phyloP scores from a whole-genome alignment of 2,329 filamentous ascomycete genomes.

The Cladobotryum mycophilum region DNA sequence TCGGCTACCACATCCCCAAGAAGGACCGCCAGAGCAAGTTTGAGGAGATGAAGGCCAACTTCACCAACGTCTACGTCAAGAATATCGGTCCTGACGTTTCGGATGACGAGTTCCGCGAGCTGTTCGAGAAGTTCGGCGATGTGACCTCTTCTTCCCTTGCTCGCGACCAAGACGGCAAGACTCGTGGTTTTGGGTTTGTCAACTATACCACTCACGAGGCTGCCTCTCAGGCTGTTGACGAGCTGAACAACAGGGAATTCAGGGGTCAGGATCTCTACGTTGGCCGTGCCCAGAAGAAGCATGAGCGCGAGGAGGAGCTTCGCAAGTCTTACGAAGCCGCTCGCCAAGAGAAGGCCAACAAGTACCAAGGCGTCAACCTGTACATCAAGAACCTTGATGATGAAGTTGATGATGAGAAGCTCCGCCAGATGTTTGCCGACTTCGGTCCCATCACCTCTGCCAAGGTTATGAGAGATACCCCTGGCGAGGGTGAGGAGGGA shows the following conservation, averaged over 20 bases:
- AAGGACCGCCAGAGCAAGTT: constrained; percentile 99
- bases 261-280: constrained; percentile 95
- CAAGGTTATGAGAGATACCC: constrained; percentile 94
- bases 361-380: constrained; percentile 98
- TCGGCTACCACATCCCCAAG: constrained; percentile 98
- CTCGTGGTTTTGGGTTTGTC: constrained; percentile 91
- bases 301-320: constrained; percentile 98
- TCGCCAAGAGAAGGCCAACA: constrained; percentile 95
- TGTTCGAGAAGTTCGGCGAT: constrained; percentile 88
- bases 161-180: constrained; percentile 84
- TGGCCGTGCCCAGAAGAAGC: constrained; percentile 98
- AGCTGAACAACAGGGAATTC: constrained; percentile 87
- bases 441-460: constrained; percentile 96
- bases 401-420: constrained; percentile 95
- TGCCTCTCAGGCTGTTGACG: constrained; percentile 79
- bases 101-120: constrained; percentile 88
- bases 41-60: constrained; percentile 99
- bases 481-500: constrained; percentile 48
- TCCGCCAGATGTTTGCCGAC: constrained; percentile 84
- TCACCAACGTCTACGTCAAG: constrained; percentile 99
- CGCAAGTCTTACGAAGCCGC: constrained; percentile 98
- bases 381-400: constrained; percentile 99
- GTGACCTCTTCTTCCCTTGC: constrained; percentile 95
- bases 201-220: constrained; percentile 91
- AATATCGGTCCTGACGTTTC: constrained; percentile 81